Conservation (phyloP, 1,284 basidiomycete species). For the Ganoderma sinense region DNA sequence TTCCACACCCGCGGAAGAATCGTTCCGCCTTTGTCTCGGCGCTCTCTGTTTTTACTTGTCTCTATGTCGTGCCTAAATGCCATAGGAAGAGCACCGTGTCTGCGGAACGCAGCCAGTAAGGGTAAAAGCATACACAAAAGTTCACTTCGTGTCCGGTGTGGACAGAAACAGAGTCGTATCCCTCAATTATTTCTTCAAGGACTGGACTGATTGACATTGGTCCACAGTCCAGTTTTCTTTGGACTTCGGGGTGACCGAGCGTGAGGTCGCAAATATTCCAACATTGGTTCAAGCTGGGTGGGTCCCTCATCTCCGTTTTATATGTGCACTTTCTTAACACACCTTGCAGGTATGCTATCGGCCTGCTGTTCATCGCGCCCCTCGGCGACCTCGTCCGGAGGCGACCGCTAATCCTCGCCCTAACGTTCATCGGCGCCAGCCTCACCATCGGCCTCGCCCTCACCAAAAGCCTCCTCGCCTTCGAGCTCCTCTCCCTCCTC, state of each 20-base stretch:
- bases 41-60: not conserved
- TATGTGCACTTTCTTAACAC: not conserved
- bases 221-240: constrained; percentile 58
- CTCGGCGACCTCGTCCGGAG: constrained; percentile 61
- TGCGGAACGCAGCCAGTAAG: not conserved
- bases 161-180: not conserved
- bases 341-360: constrained; percentile 49
- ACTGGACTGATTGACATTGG: constrained; percentile 10
- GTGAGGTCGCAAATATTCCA: constrained; percentile 63
- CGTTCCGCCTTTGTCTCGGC: not conserved
- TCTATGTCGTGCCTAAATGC: not conserved
- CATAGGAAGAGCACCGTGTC: not conserved
- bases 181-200: not conserved
- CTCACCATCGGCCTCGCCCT: constrained; percentile 57
- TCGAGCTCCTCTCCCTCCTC: constrained; percentile 56
- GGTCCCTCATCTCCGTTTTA: not conserved
- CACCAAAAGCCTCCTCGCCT: constrained; percentile 48
- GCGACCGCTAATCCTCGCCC: constrained; percentile 53
- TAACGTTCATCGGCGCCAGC: constrained; percentile 46
- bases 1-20: not conserved
- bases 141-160: not conserved
- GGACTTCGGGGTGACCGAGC: constrained; percentile 64
- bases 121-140: not conserved
- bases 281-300: constrained; percentile 58
- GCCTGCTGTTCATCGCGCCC: constrained; percentile 58